Evolutionary conservation across 768 basidiomycete genomes (phyloP).

Genomic region (Pleurotus eryngii): DNA sequence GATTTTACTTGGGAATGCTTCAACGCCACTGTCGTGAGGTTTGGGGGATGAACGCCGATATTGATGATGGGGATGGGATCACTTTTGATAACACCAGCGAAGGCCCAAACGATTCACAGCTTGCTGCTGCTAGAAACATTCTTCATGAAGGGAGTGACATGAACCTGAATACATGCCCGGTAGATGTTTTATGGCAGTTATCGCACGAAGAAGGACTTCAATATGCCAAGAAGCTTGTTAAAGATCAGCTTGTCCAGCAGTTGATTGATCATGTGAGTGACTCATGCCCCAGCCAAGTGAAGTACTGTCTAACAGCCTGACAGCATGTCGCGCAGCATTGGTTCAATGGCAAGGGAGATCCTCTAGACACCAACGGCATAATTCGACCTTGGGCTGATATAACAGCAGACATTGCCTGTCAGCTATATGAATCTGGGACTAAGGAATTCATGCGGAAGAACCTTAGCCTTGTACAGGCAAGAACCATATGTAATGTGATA

Average conservation of each 20-base stretch:
- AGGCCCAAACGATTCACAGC: background rate
- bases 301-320: background rate
- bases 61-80: slow-evolving; percentile 6
- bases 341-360: background rate
- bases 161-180: background rate
- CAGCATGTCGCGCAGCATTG: background rate
- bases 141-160: background rate
- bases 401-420: background rate
- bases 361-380: background rate
- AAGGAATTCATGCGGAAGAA: background rate
- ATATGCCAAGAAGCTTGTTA: background rate
- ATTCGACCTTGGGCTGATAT: background rate
- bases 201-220: background rate
- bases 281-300: background rate
- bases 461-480: background rate
- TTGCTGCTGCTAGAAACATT: background rate
- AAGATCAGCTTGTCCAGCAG: background rate
- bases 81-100: background rate
- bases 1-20: slow-evolving; percentile 26
- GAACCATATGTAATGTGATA: background rate
- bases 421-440: background rate
- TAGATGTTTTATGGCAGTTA: background rate
- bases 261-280: background rate
- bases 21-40: slow-evolving; percentile 22
- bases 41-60: slow-evolving; percentile 13